Base-by-base conservation (phyloP, 352 stramenopile genomes). In the Globisporangium nagaii region DNA sequence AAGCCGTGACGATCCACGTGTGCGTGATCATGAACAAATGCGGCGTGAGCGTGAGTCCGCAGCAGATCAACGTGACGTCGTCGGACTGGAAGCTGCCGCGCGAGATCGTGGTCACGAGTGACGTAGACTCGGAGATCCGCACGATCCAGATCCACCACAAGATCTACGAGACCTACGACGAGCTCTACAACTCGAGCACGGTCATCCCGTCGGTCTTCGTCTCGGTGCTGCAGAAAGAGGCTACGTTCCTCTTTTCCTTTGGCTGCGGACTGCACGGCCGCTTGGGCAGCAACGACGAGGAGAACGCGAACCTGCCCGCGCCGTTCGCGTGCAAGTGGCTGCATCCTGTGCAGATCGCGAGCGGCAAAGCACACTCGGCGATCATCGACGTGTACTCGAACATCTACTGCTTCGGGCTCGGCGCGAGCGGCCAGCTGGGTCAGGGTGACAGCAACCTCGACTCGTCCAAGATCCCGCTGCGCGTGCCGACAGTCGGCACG, bases 141-240 rank as follows among this genome's bases (percentile, higher is more conserved):
- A 86, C 75, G 12, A 77, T 87, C 42, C 75, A 85, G 64, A 87
- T 90, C 62, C 69, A 86, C 46, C 79, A 88, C 71, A 87, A 81
- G 57, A 79, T 86, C 28, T 43, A 79, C 56, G 68, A 83, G 30
- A 74, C 60, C 12, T 73, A 77, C 63, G 63, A 83, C 42, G 66
- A 81, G 27, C 47, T 79, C 0, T 86, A 71, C 64, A 74, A 70
- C 42, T 49, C 65, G 3, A 70, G 48, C 17, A 71, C 73, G 3
- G 58, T 73, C 44, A 60, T 88, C 20, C 77, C 77, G 27, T 88
- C 77, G 0, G 65, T 88, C 9, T 88, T 86, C 41, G 77, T 88
- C 13, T 86, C 76, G 13, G 71, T 90, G 15, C 45, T 90, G 6
- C 76, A 79, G 34, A 86, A 88, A 28, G 76, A 90, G 58, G 72